These are phyloP conservation scores for Tolypocladium amazonense DNA, from an alignment of 2,329 filamentous ascomycete species.

Conservation along the genomic window DNA sequence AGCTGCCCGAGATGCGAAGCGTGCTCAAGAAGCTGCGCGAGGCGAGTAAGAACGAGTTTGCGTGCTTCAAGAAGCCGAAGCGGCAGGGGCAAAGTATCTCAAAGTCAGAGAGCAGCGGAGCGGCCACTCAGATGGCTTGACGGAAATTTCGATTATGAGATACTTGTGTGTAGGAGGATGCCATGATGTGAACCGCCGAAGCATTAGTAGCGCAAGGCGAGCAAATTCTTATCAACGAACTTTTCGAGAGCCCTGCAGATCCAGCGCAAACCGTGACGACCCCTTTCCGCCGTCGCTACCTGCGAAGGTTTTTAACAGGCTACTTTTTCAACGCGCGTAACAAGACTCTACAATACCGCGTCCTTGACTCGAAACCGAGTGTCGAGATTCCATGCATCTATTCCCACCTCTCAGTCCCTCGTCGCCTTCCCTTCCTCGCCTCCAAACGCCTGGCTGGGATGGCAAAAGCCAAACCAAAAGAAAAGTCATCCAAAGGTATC, in stretches of 20 bases:
- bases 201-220: not conserved
- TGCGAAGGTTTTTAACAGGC: not conserved
- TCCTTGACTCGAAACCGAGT: not conserved
- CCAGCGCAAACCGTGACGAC: not conserved
- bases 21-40: conserved; percentile 78
- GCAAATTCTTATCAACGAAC: not conserved
- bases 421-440: not conserved
- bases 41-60: conserved; percentile 74
- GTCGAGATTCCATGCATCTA: not conserved
- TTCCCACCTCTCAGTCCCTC: not conserved
- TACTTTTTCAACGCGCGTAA: not conserved
- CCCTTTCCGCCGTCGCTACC: not conserved
- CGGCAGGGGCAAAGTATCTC: conserved; percentile 23
- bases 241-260: not conserved
- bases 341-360: not conserved
- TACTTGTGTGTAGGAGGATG: not conserved
- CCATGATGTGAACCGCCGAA: not conserved
- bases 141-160: not conserved
- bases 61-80: conserved; percentile 65
- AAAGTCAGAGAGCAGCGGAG: conserved; percentile 19
- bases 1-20: conserved; percentile 80
- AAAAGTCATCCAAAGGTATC: conserved; percentile 13
- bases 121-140: not conserved
- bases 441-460: not conserved
- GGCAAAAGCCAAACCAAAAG: not conserved